Base-by-base conservation (phyloP, 495 filamentous ascomycete genomes). In the Gamarada debralockiae region DNA sequence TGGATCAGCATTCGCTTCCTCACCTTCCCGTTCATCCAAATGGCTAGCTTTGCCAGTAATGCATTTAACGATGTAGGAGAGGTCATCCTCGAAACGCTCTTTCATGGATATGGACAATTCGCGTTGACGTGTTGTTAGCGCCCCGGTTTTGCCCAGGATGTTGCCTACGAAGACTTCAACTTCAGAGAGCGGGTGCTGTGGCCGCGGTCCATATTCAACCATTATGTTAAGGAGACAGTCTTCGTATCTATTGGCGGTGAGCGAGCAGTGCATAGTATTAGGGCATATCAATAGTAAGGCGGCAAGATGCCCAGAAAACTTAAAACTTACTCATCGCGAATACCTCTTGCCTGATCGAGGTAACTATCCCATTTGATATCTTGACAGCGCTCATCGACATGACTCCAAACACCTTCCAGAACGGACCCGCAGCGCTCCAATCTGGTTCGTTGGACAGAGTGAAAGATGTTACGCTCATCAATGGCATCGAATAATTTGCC, bases 201-300 rank as follows among this genome's bases (percentile, higher is more conserved):
- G 79, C 23, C 83, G 74, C 3, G 82, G 75, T 0, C 79, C 80
- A 60, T 78, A 83, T 2, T 74, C 61, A 31, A 70, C 64, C 74
- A 85, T 86, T 3, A 76, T 70, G 20, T 72, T 70, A 9, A 65
- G 55, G 0, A 95, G 66, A 37, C 65, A 71, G 9, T 82, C 78
- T 54, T 90, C 80, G 63, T 92, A 95, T 10, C 84, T 88, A 39
- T n/a, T n/a, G n/a, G n/a, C n/a, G n/a, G n/a, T n/a, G n/a, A n/a
- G n/a, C n/a, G n/a, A n/a, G n/a, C n/a, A n/a, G n/a, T n/a, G n/a
- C n/a, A n/a, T n/a, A n/a, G n/a, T n/a, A n/a, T n/a, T n/a, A n/a
- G n/a, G n/a, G n/a, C n/a, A n/a, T n/a, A n/a, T n/a, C n/a, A n/a
- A n/a, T n/a, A n/a, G n/a, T n/a, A n/a, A n/a, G n/a, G n/a, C n/a